Base-by-base conservation (phyloP, 441 rosid species). In the Jatropha podagrica region DNA sequence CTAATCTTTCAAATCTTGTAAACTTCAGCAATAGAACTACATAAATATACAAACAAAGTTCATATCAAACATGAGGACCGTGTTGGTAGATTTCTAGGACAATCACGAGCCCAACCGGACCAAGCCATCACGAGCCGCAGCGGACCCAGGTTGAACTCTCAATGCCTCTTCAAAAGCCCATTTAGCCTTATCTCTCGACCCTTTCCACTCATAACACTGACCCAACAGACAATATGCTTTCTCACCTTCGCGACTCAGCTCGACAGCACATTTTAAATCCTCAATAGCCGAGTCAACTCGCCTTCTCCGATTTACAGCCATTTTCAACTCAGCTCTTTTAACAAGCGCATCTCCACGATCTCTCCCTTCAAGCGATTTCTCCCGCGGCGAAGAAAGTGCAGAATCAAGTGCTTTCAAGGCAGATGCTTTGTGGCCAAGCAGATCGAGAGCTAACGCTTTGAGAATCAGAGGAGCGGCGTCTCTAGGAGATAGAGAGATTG, bases 211-310 rank as follows among this genome's bases (percentile, higher is more conserved):
- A 38, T 85, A 86, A 41, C 92, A 87, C 77, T 79, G 85, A 1
- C 86, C 85, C 84, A 92, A 63, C 44, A 83, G 40, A 32, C 86
- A 77, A 48, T 66, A 76, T 23, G 81, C 78, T 62, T 44, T 73
- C 60, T 82, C 83, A 54, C 74, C 13, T 23, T 79, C n/a, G 23
- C 37, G 81, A 0, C 80, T 82, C 75, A 79, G 68, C 78, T 58
- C 60, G 3, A 76, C 78, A 51, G 89, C 90, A 70, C 81, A 89
- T 74, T 78, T 76, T 80, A 90, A 81, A 78, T 92, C 93, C 17
- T 82, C 86, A 2, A 87, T 78, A 42, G 92, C 91, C 17, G 90
- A 85, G 71, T 88, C 91, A 72, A 75, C 85, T 67, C 93, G 86
- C 74, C 95, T 79, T 64, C 85, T 73, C 73, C 80, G 83, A 66